These are phyloP conservation scores for Colletotrichum sp. DNA, from an alignment of 2,329 filamentous ascomycete genomes.

Conservation along the genomic window DNA sequence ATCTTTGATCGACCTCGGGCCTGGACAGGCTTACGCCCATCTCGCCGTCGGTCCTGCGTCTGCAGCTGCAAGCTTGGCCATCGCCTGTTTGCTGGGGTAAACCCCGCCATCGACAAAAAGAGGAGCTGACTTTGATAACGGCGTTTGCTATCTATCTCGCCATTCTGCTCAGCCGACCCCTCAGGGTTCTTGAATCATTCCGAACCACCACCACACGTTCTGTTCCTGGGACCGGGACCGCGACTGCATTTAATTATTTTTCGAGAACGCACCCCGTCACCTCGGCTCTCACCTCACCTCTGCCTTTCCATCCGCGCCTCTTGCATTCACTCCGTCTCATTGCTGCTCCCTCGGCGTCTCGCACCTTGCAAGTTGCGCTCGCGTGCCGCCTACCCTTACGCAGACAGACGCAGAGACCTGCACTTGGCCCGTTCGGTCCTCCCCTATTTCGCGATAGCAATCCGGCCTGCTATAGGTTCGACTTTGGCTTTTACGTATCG, in stretches of 20 bases:
- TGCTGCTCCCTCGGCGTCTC: not conserved
- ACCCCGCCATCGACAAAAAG: constrained; percentile 18
- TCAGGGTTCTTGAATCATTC: constrained; percentile 21
- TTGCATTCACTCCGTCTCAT: not conserved
- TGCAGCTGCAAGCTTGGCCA: constrained; percentile 5
- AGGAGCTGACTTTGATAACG: constrained; percentile 21
- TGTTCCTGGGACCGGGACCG: constrained; percentile 1
- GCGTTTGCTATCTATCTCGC: constrained; percentile 18
- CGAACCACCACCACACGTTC: not conserved
- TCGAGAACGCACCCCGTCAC: constrained; percentile 12
- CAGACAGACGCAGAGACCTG: constrained; percentile 6
- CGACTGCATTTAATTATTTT: constrained; percentile 4
- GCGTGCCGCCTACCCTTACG: not conserved
- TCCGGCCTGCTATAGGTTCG: constrained; percentile 16
- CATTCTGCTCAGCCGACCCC: constrained; percentile 16
- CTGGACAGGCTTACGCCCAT: constrained; percentile 2
- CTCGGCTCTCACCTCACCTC: not conserved
- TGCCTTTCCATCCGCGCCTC: not conserved
- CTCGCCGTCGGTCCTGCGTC: not conserved
- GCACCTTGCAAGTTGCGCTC: not conserved
- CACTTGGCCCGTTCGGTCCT: constrained; percentile 17
- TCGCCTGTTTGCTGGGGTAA: constrained; percentile 14
- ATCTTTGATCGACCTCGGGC: constrained; percentile 19
- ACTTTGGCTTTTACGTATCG: constrained; percentile 8
- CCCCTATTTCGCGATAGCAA: constrained; percentile 15